Evolutionary conservation across 2,329 filamentous ascomycete genomes (phyloP).

Genomic region (Arthroderma sp.): DNA sequence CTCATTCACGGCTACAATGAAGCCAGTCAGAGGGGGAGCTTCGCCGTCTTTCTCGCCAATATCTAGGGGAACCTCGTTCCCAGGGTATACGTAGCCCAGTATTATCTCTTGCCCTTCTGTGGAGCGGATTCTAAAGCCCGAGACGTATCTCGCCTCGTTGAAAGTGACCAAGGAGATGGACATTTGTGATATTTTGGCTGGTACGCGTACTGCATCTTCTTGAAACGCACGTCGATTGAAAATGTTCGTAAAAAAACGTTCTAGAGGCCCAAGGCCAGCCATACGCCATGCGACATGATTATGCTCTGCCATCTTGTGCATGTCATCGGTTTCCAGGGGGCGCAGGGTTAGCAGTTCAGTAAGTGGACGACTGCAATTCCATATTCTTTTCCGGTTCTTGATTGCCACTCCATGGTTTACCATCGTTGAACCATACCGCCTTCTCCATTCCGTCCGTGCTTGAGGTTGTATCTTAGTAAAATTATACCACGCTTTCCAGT

Average conservation of each 20-base stretch:
- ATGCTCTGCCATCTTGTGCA: background rate
- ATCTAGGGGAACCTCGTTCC: constrained; percentile 5
- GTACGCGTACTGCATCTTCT: constrained; percentile 4
- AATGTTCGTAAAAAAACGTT: background rate
- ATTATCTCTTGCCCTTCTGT: background rate
- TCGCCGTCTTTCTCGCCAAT: background rate
- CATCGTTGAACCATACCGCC: background rate
- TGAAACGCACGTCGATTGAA: background rate
- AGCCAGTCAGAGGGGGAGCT: constrained; percentile 7
- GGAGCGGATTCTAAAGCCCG: constrained; percentile 8
- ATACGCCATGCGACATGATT: constrained; percentile 6
- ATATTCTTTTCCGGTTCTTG: constrained; percentile 12
- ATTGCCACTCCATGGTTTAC: constrained; percentile 2
- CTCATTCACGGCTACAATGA: constrained; percentile 10
- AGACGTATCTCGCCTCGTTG: constrained; percentile 8
- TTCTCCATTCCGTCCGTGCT: too few relatives aligned
- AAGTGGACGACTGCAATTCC: constrained; percentile 8
- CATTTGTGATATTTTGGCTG: constrained; percentile 6
- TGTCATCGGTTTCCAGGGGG: background rate
- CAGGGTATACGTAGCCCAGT: constrained; percentile 9
- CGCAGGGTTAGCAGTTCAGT: constrained; percentile 7
- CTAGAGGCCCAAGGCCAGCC: background rate
- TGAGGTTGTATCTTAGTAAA: constrained; percentile 1
- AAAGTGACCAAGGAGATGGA: constrained; percentile 9
- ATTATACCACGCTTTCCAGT: constrained; percentile 16